Base-by-base conservation (phyloP, 2,329 filamentous ascomycete genomes). In the Stachybotrys chartarum region DNA sequence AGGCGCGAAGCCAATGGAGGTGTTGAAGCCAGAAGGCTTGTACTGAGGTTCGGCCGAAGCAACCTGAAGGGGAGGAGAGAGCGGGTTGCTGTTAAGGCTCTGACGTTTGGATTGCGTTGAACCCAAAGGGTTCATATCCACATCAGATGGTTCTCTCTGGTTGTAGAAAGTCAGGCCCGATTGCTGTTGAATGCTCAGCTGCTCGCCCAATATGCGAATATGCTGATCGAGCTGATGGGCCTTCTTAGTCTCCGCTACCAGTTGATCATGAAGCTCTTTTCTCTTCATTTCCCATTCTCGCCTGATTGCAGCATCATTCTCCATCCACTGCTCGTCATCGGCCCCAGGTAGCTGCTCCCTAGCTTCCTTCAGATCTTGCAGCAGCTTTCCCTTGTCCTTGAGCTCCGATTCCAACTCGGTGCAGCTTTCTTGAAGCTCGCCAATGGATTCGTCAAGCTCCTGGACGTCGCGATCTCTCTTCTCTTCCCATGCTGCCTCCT, bases 291-390 rank as follows among this genome's bases (percentile, higher is more conserved):
- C 79, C 78, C 83, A 87, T 32, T 82, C 78, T 51, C 78, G 74
- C 56, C 78, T 78, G 24, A 84, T 71, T 51, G 79, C 75, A 50
- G 69, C 69, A 52, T 84, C 78, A 54, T 72, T 74, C 53, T 79
- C 75, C 53, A 76, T 75, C 77, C 75, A 79, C 58, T 77, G 78
- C 14, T 84, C 81, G 44, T 84, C 83, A 55, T 84, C 78, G n/a
- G 76, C 81, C 16, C 80, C 84, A 2, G 82, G 80, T 12, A 84
- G 77, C 55, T 79, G 81, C 68, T 87, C 87, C 52, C 84, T 75
- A 60, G 87, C 82, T 56, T 86, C 84, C 66, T 94, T 90, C 30
- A 91, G 78, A 53, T 85, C 80, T 66, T 90, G 90, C 60, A 93
- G 82, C 60, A 87, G 82, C 54, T 87, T 88, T 57, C 73, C 73